A percentile compares a stretch with the other conserved stretches of the same genome.
Evolutionary conservation across 805 yeast species (phyloP).

Genomic region (Candida maris): DNA sequence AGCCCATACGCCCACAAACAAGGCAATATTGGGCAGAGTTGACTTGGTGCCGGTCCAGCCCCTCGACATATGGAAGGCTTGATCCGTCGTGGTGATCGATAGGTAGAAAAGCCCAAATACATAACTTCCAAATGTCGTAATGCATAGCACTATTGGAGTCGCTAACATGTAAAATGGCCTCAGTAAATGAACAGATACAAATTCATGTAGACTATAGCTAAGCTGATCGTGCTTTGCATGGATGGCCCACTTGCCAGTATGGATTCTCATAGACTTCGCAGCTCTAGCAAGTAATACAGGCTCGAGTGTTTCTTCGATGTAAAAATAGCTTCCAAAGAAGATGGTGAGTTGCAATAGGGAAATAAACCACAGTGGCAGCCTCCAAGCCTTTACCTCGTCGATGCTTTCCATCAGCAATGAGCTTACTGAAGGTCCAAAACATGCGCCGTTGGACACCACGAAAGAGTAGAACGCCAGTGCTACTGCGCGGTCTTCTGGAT

Average conservation of each 20-base stretch:
- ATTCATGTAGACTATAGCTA: slow-evolving; percentile 18
- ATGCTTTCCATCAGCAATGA: slow-evolving; percentile 42
- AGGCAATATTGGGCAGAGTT: slow-evolving; percentile 34
- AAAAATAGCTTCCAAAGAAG: slow-evolving; percentile 30
- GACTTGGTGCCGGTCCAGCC: slow-evolving; percentile 33
- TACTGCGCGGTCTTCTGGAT: slow-evolving; percentile 47
- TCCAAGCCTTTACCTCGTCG: slow-evolving; percentile 43
- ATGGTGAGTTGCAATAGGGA: slow-evolving; percentile 39
- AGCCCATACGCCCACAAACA: slow-evolving; percentile 35
- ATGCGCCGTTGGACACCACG: slow-evolving; percentile 62
- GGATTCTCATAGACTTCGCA: slow-evolving; percentile 27
- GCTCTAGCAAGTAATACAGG: slow-evolving; percentile 29
- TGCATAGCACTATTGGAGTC: slow-evolving; percentile 39
- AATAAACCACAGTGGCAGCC: slow-evolving; percentile 53
- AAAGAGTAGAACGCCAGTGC: slow-evolving; percentile 49
- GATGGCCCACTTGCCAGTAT: slow-evolving; percentile 30
- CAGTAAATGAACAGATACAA: slow-evolving; percentile 28
- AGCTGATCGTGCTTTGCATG: slow-evolving; percentile 29
- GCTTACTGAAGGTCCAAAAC: slow-evolving; percentile 61
- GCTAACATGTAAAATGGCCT: slow-evolving; percentile 40
- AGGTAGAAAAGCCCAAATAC: slow-evolving; percentile 47
- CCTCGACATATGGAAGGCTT: slow-evolving; percentile 29
- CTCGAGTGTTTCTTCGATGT: slow-evolving; percentile 39
- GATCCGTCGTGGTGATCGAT: slow-evolving; percentile 42
- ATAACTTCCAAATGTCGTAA: slow-evolving; percentile 46